Percentiles rank a stretch among this genome's conserved stretches.
phyloP scores from a whole-genome alignment of 2,329 filamentous ascomycete species.

The Pseudonectria buxi region DNA sequence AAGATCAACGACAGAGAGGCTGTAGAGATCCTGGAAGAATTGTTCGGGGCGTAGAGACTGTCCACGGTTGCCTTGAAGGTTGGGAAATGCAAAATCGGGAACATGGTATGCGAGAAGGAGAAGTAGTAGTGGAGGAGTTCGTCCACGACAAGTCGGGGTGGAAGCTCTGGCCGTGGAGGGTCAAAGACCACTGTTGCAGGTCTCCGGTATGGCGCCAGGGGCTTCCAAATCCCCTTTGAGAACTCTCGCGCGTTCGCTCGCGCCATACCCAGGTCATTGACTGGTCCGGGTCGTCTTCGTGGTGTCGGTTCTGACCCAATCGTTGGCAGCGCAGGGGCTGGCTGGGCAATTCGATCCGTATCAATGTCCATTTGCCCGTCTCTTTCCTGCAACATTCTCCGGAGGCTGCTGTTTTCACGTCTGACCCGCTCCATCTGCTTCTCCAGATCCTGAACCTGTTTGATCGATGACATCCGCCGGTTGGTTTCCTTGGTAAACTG shows the following conservation, averaged over 20 bases:
- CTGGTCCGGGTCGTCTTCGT: conserved; percentile 51
- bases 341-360: conserved; percentile 40
- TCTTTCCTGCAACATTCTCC: conserved; percentile 52
- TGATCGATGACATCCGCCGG: conserved; percentile 96
- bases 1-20: conserved; percentile 79
- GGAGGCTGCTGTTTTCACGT: conserved; percentile 70
- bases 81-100: conserved; percentile 85
- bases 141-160: conserved; percentile 63
- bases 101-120: conserved; percentile 67
- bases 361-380: conserved; percentile 46
- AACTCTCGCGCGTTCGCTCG: conserved; percentile 66
- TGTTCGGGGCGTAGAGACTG: conserved; percentile 61
- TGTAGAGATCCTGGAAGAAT: conserved; percentile 47
- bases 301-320: conserved; percentile 60
- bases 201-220: conserved; percentile 60
- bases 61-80: conserved; percentile 73
- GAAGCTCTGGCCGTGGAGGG: conserved; percentile 56
- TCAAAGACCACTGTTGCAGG: conserved; percentile 43
- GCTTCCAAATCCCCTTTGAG: conserved; percentile 73
- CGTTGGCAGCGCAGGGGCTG: conserved; percentile 52
- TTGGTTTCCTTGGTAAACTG: conserved; percentile 99
- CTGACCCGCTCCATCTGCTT: conserved; percentile 78
- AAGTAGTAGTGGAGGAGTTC: conserved; percentile 71
- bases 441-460: conserved; percentile 96
- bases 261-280: conserved; percentile 65